Evolutionary conservation across 2,329 filamentous ascomycete genomes (phyloP).

Genomic region (Emmonsia crescens): DNA sequence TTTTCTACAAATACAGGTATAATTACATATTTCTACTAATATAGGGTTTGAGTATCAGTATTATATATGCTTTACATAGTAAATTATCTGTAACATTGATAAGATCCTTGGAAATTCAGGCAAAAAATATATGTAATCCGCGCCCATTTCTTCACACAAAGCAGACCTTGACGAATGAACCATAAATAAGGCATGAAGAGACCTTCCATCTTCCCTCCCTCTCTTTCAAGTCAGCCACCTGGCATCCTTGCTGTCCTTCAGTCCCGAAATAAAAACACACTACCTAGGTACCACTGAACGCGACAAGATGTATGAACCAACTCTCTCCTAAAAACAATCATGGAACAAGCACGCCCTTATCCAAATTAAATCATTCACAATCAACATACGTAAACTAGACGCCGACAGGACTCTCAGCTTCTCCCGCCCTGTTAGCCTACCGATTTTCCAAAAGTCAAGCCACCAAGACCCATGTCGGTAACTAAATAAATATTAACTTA

Average conservation of each 20-base stretch:
- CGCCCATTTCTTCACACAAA: not conserved
- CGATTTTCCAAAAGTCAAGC: not conserved
- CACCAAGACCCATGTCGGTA: not conserved
- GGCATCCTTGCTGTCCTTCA: too few relatives aligned
- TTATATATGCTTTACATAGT: not conserved
- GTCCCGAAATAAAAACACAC: not conserved
- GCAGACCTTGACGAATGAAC: not conserved
- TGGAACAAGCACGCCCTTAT: not conserved
- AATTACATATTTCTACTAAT: not conserved
- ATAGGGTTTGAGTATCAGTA: not conserved
- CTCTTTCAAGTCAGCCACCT: too few relatives aligned
- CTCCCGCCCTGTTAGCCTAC: not conserved
- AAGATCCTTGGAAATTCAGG: not conserved
- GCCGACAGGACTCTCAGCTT: too few relatives aligned
- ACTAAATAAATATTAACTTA: not conserved
- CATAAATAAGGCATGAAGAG: not conserved
- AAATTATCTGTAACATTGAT: not conserved
- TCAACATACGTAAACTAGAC: not conserved
- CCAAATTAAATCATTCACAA: not conserved
- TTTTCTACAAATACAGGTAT: constrained; percentile 18
- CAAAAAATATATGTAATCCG: not conserved
- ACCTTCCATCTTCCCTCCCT: not conserved
- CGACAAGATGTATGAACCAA: not conserved
- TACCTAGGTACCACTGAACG: too few relatives aligned
- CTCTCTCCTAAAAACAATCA: not conserved